Evolutionary conservation across 805 yeast species (phyloP), one percentile per base, ranked within the genome.

Genomic region (Candida khao-thaluensis): DNA sequence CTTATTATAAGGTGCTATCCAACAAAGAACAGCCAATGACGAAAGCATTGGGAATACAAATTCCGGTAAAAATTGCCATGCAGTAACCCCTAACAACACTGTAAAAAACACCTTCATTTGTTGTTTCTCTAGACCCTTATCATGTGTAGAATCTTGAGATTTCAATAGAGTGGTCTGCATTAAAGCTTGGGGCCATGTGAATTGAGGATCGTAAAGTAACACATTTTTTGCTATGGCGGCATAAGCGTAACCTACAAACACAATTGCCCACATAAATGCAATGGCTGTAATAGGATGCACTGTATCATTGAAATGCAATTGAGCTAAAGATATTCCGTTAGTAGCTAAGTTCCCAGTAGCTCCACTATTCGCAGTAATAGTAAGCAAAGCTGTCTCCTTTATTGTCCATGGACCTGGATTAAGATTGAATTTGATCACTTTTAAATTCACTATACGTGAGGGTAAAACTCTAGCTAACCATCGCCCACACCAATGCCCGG

Each of bases 321-420:
- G 72, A 1, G 76, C 76, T 24, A 74, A 50, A 0, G 79, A 69
- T 21, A 74, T 49, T 0, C 75, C 71, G 17, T 61, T 62, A 1
- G 77, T 74, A 11, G 75, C 80, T 48, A 67, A 60, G 42, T 71
- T 73, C 1, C 78, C 78, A 0, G 79, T 68, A 42, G 83, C 72
- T 14, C 78, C 72, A 24, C 73, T 65, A 18, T 72, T 73, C 2
- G 79, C 79, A 1, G 79, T 69, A 21, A 74, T 60, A 7, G 78
- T 71, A 25, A 77, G 65, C 60, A 81, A 41, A 23, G 76, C 71
- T 7, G 79, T 66, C 48, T 76, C 81, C 42, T 75, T 74, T 30
- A 76, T 66, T 4, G 76, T 57, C 79, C 79, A 76, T 0, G 81
- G 79, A 2, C 78, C 75, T 0, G 81, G 81, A 42, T 76, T 75